Evolutionary conservation across 164 flowering plant species (phyloP), one percentile per base, ranked within the genome.

Genomic region (Kalanchoe fedtschenkoi): DNA sequence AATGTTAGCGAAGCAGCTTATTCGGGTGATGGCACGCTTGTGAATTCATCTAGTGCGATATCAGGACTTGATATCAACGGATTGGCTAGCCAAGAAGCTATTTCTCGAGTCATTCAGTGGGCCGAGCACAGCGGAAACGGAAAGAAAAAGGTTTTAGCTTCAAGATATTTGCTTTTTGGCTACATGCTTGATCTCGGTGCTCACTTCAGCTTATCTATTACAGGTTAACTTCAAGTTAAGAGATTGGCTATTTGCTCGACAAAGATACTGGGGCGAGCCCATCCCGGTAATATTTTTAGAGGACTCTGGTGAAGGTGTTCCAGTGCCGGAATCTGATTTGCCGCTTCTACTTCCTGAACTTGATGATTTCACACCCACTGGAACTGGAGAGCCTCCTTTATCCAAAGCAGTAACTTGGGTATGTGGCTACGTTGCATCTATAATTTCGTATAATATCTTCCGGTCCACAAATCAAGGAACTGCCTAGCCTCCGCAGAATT

Each of bases 201-300:
- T 42, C 55, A 26, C 44, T 46, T 32, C 57, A 47, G 43, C 56
- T 34, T 66, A 44, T 65, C 11, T 51, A 44, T 7, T 64, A 33
- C 70, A 92, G 98, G 88, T 93, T 58, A 93, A 93, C 76, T 93
- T 76, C 77, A 93, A 88, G 76, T 72, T 93, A 70, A 77, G 98
- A 72, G 97, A 93, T 69, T 93, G 98, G 98, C 95, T 93, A 60
- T 93, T 93, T 83, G 97, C 98, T 44, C 74, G 97, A 58, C 98
- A 93, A 70, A 91, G 97, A 42, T 93, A 93, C 39, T 93, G 96
- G 98, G 98, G 98, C 35, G 98, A 89, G 73, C 98, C 98, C 63
- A 89, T 93, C 58, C 98, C 97, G 5, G 88, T 93, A 38, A 67
- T 86, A 60, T 83, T 85, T 66, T 61, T 83, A 69, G 87, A 89